Evolutionary conservation across 805 yeast genomes (phyloP).

Genomic region (Candida montana): DNA sequence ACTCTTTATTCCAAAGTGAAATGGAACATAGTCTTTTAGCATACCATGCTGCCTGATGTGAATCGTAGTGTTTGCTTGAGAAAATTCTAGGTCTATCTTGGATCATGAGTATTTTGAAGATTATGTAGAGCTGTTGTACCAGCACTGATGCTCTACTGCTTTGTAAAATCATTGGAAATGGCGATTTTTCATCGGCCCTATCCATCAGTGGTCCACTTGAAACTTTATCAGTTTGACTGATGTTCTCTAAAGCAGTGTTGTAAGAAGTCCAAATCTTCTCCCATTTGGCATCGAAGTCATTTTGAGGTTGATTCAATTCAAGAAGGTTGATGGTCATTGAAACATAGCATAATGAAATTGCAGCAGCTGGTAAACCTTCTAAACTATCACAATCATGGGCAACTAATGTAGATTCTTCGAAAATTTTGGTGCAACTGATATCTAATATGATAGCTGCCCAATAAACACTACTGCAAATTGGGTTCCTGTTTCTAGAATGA

Average conservation of each 20-base stretch:
- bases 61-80: conserved; percentile 16
- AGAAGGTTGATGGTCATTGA: conserved; percentile 9
- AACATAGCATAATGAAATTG: conserved; percentile 3
- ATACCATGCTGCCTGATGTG: conserved; percentile 19
- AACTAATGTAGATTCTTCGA: conserved; percentile 7
- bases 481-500: conserved; percentile 5
- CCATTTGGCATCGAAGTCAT: conserved; percentile 32
- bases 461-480: conserved; percentile 1
- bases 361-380: conserved; percentile 1
- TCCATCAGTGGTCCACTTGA: conserved; percentile 10
- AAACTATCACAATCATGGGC: conserved; percentile 9
- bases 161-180: conserved; percentile 31
- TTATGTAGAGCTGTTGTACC: conserved; percentile 30
- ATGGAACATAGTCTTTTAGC: conserved; percentile 19
- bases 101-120: conserved; percentile 28
- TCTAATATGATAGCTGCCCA: conserved; percentile 7
- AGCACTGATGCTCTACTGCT: conserved; percentile 27
- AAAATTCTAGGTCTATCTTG: conserved; percentile 33
- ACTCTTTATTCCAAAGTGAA: conserved; percentile 5
- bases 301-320: conserved; percentile 3
- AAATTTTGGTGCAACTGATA: conserved; percentile 3
- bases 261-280: conserved; percentile 31
- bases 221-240: conserved; percentile 10
- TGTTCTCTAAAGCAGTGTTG: not conserved
- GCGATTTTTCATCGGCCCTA: conserved; percentile 25